These are phyloP conservation scores for Saccharomycopsis selenospora DNA, from an alignment of 805 yeast genomes.

Conservation along the genomic window DNA sequence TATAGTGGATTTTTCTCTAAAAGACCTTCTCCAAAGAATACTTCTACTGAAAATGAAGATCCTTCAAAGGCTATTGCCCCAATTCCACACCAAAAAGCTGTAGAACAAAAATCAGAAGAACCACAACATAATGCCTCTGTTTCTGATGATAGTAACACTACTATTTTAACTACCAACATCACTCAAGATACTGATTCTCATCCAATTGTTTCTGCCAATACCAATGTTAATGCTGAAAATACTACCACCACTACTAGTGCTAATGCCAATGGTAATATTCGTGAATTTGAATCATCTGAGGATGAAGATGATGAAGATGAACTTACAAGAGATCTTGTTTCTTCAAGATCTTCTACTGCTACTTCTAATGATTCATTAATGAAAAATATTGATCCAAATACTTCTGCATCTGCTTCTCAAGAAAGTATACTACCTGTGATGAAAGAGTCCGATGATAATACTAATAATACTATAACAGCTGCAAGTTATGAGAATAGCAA, in stretches of 20 bases:
- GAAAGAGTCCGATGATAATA: slow-evolving; percentile 1
- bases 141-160: too few species aligned
- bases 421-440: slow-evolving; percentile 3
- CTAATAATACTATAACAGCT: too few species aligned
- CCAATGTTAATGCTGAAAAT: neutral
- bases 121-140: too few species aligned
- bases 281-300: neutral
- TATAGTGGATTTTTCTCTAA: slow-evolving; percentile 20
- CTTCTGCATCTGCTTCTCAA: neutral
- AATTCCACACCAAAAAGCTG: too few species aligned
- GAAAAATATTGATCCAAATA: neutral
- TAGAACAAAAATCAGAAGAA: too few species aligned
- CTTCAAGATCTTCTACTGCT: neutral
- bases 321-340: neutral
- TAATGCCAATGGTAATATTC: neutral
- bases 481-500: too few species aligned
- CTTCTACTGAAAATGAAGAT: neutral
- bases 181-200: neutral
- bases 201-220: neutral
- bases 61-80: too few species aligned
- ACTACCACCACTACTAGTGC: neutral
- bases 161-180: neutral
- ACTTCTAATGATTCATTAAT: neutral
- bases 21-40: slow-evolving; percentile 2
- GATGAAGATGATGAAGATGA: neutral